Evolutionary conservation across 2,329 filamentous ascomycete species (phyloP).

Genomic region (Fusarium keratoplasticum): DNA sequence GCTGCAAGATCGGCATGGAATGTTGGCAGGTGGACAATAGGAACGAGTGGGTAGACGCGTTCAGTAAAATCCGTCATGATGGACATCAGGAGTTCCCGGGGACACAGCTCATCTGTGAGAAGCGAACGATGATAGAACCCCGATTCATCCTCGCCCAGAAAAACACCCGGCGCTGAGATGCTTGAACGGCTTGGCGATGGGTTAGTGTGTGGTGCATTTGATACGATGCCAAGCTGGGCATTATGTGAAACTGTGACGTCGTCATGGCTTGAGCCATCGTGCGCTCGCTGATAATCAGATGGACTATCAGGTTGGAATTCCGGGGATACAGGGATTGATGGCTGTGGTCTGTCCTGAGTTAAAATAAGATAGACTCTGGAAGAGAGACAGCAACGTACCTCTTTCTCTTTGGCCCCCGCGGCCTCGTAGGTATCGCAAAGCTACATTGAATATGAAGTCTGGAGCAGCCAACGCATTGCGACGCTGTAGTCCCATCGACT

Average conservation of each 20-base stretch:
- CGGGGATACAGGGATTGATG: background rate
- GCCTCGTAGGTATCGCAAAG: constrained; percentile 38
- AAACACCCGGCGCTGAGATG: background rate
- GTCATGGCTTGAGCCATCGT: background rate
- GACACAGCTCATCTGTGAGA: constrained; percentile 44
- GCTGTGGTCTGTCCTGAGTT: background rate
- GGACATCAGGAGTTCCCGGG: constrained; percentile 33
- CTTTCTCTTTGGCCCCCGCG: constrained; percentile 37
- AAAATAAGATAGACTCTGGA: background rate
- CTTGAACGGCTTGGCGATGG: background rate
- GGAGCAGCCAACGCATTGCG: background rate
- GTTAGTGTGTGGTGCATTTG: background rate
- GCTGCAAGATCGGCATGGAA: constrained; percentile 39
- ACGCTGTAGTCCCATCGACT: background rate
- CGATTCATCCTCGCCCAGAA: background rate
- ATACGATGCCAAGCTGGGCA: background rate
- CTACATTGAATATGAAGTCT: background rate
- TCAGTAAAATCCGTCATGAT: constrained; percentile 43
- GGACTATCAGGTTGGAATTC: background rate
- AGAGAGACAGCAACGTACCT: background rate
- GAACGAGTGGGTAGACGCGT: constrained; percentile 42
- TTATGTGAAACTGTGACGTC: background rate
- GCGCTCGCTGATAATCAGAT: background rate
- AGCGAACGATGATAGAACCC: background rate
- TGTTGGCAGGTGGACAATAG: constrained; percentile 41